phyloP scores from a whole-genome alignment of 2,329 filamentous ascomycete species.

The Penicillium aurantiogriseum region DNA sequence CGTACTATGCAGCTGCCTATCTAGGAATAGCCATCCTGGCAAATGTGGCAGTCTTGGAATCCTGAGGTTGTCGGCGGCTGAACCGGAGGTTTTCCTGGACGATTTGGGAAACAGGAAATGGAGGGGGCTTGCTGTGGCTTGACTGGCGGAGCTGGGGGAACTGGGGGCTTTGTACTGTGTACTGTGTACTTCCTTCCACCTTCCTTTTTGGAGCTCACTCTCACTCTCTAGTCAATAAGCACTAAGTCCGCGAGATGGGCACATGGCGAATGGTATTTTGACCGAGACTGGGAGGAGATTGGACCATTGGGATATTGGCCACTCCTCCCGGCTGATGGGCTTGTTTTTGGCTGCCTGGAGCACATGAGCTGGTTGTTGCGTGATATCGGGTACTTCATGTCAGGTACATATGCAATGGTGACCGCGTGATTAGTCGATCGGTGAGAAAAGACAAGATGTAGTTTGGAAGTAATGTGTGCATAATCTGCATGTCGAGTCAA shows the following conservation, averaged over 20 bases:
- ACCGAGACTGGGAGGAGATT: not conserved
- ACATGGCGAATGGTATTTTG: not conserved
- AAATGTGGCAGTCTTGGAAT: not conserved
- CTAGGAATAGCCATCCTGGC: not conserved
- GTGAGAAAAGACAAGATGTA: not conserved
- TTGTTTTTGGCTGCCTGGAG: not conserved
- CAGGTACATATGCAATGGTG: constrained; percentile 1
- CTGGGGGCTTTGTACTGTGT: not conserved
- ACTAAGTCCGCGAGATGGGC: not conserved
- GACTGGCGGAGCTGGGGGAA: not conserved
- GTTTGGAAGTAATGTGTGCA: not conserved
- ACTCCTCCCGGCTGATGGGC: not conserved
- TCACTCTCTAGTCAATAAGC: not conserved
- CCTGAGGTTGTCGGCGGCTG: not conserved
- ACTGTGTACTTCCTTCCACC: not conserved
- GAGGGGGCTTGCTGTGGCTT: not conserved
- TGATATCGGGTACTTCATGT: not conserved
- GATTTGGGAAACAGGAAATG: not conserved
- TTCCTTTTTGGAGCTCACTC: too few species aligned
- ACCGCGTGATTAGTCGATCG: not conserved
- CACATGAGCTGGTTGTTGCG: not conserved
- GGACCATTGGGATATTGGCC: not conserved
- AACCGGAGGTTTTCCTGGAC: not conserved
- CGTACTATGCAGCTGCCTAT: not conserved
- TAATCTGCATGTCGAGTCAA: not conserved